Evolutionary conservation across 1,139 yeast genomes (phyloP), one percentile per base, ranked within the genome.

Genomic region (Magnusiomyces fungicola): DNA sequence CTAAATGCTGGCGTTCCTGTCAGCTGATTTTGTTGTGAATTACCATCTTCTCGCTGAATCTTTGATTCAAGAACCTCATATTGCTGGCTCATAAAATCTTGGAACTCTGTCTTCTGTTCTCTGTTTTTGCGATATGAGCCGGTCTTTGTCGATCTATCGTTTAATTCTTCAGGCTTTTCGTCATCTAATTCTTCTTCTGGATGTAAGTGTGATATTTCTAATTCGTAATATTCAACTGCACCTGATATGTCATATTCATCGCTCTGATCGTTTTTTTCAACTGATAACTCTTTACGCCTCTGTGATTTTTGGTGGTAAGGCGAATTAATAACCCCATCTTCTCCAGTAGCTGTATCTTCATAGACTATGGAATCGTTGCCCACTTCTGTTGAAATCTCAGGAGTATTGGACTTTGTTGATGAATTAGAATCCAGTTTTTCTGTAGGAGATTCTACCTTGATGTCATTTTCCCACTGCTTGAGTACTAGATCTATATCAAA

Each of bases 31-130:
- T n/a, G n/a, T n/a, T n/a, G n/a, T n/a, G n/a, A n/a, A n/a, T n/a
- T n/a, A n/a, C n/a, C n/a, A 4, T 23, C 38, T 18, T 45, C 38
- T 22, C 46, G 24, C 29, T 40, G 50, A 3, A 50, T 46, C 16
- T 39, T 43, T 2, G 37, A 42, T 19, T 58, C 58, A 30, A 57
- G 47, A 12, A 50, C 42, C 2, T 56, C 58, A 41, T 55, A 57
- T 33, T 60, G 59, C 19, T 54, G 55, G 3, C 56, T 55, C 39
- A 63, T 51, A 38, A 63, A 54, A n/a, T 53, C 55, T 43, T 61
- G 64, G 48, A 55, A 60, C 46, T 62, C 61, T 6, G 56, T 53
- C 25, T 51, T 48, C 29, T 36, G 36, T 25, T 32, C 33, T 14
- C 33, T 18, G 21, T 12, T 22, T 21, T 33, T 23, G 29, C 22